phyloP scores from a whole-genome alignment of 371 early-diverging fungal genomes.

The Lichtheimia corymbifera region DNA sequence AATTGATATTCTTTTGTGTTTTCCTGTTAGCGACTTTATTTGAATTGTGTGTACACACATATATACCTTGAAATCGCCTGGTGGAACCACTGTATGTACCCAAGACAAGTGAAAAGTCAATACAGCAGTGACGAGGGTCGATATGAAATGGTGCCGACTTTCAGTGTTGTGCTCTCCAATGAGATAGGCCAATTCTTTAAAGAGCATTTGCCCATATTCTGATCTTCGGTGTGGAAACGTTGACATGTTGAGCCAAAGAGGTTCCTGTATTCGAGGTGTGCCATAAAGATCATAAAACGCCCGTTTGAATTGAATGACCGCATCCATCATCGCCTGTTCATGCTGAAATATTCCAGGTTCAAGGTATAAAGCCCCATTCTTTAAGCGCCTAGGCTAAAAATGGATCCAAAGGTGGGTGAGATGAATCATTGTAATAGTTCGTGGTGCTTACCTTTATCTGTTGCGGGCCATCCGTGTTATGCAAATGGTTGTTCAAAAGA shows the following conservation, averaged over 20 bases:
- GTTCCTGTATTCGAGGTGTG: conserved; percentile 65
- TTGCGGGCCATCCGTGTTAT: conserved; percentile 6
- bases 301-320: conserved; percentile 53
- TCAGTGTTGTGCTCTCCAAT: conserved; percentile 48
- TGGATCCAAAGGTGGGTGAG: neutral
- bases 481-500: conserved; percentile 47
- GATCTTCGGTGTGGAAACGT: conserved; percentile 61
- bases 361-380: conserved; percentile 28
- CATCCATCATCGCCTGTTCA: conserved; percentile 49
- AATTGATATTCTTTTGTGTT: conserved; percentile 31
- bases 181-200: conserved; percentile 52
- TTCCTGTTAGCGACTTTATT: neutral
- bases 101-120: conserved; percentile 63
- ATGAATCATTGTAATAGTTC: neutral
- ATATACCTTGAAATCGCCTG: conserved; percentile 39
- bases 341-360: conserved; percentile 53
- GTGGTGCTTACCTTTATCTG: conserved; percentile 4
- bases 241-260: conserved; percentile 67
- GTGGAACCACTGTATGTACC: conserved; percentile 66
- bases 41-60: neutral
- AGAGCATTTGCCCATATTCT: conserved; percentile 46
- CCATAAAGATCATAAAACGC: conserved; percentile 55
- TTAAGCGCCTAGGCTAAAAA: neutral
- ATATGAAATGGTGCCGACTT: conserved; percentile 45
- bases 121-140: conserved; percentile 57